phyloP scores from a whole-genome alignment of 495 filamentous ascomycete species.

The Aspergillus funiculosus region DNA sequence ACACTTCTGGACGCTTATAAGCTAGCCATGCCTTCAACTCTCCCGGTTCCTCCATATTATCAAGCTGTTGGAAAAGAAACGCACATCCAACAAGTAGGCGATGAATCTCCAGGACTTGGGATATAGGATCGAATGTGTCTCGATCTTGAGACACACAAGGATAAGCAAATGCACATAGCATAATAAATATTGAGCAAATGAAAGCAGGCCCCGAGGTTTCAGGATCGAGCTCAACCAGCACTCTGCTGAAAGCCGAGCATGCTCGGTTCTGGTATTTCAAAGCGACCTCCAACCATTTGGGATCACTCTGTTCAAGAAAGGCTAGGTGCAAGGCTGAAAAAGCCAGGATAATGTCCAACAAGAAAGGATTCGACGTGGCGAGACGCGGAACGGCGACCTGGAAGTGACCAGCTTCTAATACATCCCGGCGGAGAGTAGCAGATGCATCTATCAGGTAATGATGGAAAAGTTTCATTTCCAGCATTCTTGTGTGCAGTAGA shows the following conservation, averaged over 20 bases:
- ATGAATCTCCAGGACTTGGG: constrained; percentile 31
- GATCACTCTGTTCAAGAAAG: constrained; percentile 28
- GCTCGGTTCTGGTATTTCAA: constrained; percentile 35
- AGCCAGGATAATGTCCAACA: constrained; percentile 45
- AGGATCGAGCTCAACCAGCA: constrained; percentile 23
- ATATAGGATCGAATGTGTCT: constrained; percentile 25
- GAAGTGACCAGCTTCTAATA: constrained; percentile 32
- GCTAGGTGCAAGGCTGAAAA: constrained; percentile 44
- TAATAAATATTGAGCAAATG: constrained; percentile 37
- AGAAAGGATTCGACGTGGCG: constrained; percentile 38
- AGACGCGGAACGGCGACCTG: constrained; percentile 40
- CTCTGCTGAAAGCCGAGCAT: constrained; percentile 29
- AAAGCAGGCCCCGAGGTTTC: constrained; percentile 34
- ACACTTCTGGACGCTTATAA: constrained; percentile 14
- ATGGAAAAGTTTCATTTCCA: constrained; percentile 39
- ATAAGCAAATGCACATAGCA: constrained; percentile 34
- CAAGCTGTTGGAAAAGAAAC: constrained; percentile 30
- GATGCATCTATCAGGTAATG: constrained; percentile 35
- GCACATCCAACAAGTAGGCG: constrained; percentile 31
- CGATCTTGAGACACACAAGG: constrained; percentile 30
- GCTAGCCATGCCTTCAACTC: constrained; percentile 28
- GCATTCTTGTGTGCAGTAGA: constrained; percentile 25
- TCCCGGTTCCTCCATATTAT: constrained; percentile 19
- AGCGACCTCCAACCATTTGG: constrained; percentile 32
- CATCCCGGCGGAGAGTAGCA: constrained; percentile 26